Evolutionary conservation across 2,329 filamentous ascomycete species (phyloP).

Genomic region (Claviceps maximensis): DNA sequence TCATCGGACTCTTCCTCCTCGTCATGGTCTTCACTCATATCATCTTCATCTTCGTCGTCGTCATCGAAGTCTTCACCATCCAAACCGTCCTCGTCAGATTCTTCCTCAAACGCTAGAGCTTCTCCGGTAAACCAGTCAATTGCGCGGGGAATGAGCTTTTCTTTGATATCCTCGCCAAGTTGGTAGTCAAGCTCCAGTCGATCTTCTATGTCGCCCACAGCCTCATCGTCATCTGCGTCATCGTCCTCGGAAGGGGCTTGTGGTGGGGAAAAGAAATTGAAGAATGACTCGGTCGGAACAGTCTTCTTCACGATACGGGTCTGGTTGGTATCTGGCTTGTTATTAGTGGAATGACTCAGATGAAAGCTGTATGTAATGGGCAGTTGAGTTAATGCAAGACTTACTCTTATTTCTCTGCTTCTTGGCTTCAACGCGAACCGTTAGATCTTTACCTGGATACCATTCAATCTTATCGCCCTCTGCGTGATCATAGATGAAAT

Average conservation of each 20-base stretch:
- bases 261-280: slow-evolving; percentile 97
- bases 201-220: slow-evolving; percentile 86
- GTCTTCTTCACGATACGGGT: slow-evolving; percentile 98
- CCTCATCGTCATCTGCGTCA: slow-evolving; percentile 56
- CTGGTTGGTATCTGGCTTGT: slow-evolving; percentile 81
- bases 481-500: slow-evolving; percentile 99
- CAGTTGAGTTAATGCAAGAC: slow-evolving; percentile 10
- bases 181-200: slow-evolving; percentile 97
- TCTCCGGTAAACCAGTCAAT: slow-evolving; percentile 99
- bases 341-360: background rate
- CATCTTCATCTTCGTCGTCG: slow-evolving; percentile 84
- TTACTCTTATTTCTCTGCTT: slow-evolving; percentile 99
- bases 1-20: slow-evolving; percentile 73
- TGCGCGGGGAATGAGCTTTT: slow-evolving; percentile 96
- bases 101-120: slow-evolving; percentile 88
- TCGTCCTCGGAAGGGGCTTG: slow-evolving; percentile 68
- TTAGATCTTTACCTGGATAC: slow-evolving; percentile 87
- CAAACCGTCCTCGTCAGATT: slow-evolving; percentile 63
- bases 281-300: slow-evolving; percentile 95
- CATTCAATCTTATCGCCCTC: slow-evolving; percentile 97
- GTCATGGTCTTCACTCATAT: slow-evolving; percentile 71
- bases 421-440: slow-evolving; percentile 92
- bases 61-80: slow-evolving; percentile 26
- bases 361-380: background rate
- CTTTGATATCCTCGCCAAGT: slow-evolving; percentile 98